A percentile compares a stretch with the other conserved stretches of the same genome.
Evolutionary conservation across 1,284 basidiomycete species (phyloP).

Genomic region (Coriolopsis trogii): DNA sequence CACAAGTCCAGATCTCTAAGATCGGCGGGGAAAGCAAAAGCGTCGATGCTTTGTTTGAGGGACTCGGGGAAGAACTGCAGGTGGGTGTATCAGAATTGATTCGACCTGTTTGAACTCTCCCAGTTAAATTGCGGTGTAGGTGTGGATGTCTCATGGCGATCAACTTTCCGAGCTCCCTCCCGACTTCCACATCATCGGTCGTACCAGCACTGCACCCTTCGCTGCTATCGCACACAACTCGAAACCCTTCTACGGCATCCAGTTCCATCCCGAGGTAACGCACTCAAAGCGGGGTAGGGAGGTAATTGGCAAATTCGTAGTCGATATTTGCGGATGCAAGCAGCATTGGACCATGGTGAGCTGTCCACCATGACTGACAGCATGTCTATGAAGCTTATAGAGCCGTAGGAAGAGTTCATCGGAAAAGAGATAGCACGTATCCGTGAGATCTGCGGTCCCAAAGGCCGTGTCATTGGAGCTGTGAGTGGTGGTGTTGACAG

Average conservation of each 20-base stretch:
- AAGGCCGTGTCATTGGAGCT: conserved; percentile 96
- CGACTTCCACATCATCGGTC: conserved; percentile 88
- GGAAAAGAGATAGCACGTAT: conserved; percentile 97
- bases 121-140: conserved; percentile 50
- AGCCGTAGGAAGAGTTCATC: conserved; percentile 88
- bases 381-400: not conserved
- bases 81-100: conserved; percentile 46
- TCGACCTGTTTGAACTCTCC: not conserved
- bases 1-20: conserved; percentile 78
- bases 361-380: conserved; percentile 6
- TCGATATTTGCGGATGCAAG: conserved; percentile 84
- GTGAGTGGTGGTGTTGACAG: conserved; percentile 98
- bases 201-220: conserved; percentile 88
- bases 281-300: conserved; percentile 92
- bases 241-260: conserved; percentile 94
- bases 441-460: conserved; percentile 92
- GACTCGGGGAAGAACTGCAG: conserved; percentile 82
- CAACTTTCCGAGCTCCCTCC: conserved; percentile 85
- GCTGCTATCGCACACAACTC: conserved; percentile 93
- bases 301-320: conserved; percentile 88
- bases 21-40: conserved; percentile 55
- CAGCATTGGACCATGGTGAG: conserved; percentile 94
- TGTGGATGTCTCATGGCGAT: conserved; percentile 99
- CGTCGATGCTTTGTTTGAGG: conserved; percentile 84
- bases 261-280: conserved; percentile 99